Evolutionary conservation across 2,329 filamentous ascomycete genomes (phyloP).

Genomic region (Phoma sp.): DNA sequence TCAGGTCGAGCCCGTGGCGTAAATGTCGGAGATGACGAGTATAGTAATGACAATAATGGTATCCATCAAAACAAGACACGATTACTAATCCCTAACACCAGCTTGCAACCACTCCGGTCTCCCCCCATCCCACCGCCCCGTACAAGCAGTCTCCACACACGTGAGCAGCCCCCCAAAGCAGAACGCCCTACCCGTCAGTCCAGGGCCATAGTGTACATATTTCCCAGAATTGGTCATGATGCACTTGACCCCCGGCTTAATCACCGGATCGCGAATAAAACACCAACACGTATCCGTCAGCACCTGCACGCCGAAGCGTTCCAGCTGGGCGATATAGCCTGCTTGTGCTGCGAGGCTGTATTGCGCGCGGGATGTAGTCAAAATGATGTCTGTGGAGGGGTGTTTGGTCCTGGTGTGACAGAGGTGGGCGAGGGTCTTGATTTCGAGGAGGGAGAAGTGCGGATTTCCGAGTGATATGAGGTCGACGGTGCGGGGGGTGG

Average conservation of each 20-base stretch:
- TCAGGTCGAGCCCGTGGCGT: constrained; percentile 3
- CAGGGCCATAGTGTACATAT: constrained; percentile 54
- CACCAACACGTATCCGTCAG: constrained; percentile 59
- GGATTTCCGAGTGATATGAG: constrained; percentile 56
- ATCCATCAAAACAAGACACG: background rate
- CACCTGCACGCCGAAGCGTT: constrained; percentile 49
- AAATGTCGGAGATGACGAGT: background rate
- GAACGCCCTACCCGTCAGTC: constrained; percentile 26
- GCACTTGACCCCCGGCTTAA: constrained; percentile 31
- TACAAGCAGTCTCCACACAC: constrained; percentile 29
- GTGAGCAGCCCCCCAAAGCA: constrained; percentile 31
- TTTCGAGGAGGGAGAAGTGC: constrained; percentile 52
- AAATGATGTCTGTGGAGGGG: background rate
- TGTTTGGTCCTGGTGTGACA: constrained; percentile 33
- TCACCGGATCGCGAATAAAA: constrained; percentile 53
- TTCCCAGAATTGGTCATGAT: constrained; percentile 58
- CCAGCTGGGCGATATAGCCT: constrained; percentile 39
- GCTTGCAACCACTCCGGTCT: background rate
- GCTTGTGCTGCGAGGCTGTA: constrained; percentile 30
- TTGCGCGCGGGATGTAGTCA: constrained; percentile 24
- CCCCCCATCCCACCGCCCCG: background rate
- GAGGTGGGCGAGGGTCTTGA: constrained; percentile 41
- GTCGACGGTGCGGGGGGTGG: constrained; percentile 31
- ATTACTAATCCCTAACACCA: background rate
- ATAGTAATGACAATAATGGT: background rate